Conservation (phyloP, 2,329 filamentous ascomycete species). For the Aspergillus sp. region DNA sequence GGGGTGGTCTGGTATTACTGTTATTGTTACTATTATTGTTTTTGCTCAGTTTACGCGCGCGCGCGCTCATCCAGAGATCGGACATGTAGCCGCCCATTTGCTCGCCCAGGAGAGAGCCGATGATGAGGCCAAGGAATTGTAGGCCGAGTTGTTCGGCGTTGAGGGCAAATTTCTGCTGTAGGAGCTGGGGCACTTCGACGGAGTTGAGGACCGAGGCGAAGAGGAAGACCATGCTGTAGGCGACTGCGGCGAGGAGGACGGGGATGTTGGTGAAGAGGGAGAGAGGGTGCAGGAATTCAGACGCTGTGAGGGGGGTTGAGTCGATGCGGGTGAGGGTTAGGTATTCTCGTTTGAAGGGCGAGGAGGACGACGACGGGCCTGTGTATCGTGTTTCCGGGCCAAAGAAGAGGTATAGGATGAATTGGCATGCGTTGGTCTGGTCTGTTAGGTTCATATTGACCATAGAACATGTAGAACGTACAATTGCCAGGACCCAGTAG, state of each 20-base stretch:
- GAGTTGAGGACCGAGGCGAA: slow-evolving; percentile 56
- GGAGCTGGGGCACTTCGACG: slow-evolving; percentile 61
- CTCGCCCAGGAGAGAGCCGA: slow-evolving; percentile 61
- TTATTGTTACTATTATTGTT: background rate
- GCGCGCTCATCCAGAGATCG: slow-evolving; percentile 57
- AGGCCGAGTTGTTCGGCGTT: slow-evolving; percentile 60
- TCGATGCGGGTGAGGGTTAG: slow-evolving; percentile 54
- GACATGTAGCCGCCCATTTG: slow-evolving; percentile 57
- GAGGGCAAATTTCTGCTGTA: slow-evolving; percentile 56
- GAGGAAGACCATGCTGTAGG: slow-evolving; percentile 60
- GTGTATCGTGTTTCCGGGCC: slow-evolving; percentile 57
- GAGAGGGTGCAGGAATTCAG: slow-evolving; percentile 55
- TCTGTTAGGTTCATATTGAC: background rate
- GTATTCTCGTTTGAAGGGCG: slow-evolving; percentile 33
- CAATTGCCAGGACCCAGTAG: slow-evolving; percentile 56
- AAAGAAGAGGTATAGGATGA: slow-evolving; percentile 58
- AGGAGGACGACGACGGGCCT: slow-evolving; percentile 3
- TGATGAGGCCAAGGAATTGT: slow-evolving; percentile 59
- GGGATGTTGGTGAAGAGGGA: slow-evolving; percentile 47
- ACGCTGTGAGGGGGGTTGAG: slow-evolving; percentile 44
- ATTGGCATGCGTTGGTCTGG: slow-evolving; percentile 56
- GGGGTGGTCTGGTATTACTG: background rate
- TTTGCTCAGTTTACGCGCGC: slow-evolving; percentile 3
- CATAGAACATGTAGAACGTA: slow-evolving; percentile 19
- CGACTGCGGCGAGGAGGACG: slow-evolving; percentile 53